A percentile compares a stretch with the other conserved stretches of the same genome.
These are phyloP conservation scores for Monoraphidium neglectum DNA, from an alignment of 139 green algal genomes.

Conservation along the genomic window DNA sequence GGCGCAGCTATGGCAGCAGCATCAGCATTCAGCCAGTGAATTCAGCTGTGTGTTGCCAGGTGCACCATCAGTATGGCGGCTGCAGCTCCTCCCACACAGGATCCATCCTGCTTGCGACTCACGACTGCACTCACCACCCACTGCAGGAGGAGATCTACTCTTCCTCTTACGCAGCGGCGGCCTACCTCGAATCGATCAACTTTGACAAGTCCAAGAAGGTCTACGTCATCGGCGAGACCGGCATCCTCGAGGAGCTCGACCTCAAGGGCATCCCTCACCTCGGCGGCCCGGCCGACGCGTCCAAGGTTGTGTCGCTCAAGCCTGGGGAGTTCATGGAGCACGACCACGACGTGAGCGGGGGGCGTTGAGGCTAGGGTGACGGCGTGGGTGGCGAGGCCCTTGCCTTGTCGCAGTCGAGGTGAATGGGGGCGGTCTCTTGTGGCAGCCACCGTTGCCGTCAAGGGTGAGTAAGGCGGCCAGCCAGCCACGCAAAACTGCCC, in stretches of 20 bases:
- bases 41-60: background rate
- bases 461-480: too few species aligned
- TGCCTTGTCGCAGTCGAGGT: too few species aligned
- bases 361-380: too few species aligned
- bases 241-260: constrained; percentile 96
- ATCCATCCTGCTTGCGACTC: too few species aligned
- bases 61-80: background rate
- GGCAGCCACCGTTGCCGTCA: too few species aligned
- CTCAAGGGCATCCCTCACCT: constrained; percentile 90
- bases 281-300: constrained; percentile 89
- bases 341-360: constrained; percentile 77
- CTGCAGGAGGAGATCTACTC: constrained; percentile 98
- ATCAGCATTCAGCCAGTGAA: background rate
- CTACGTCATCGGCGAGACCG: constrained; percentile 89
- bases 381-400: too few species aligned
- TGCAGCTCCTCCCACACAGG: too few species aligned
- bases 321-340: constrained; percentile 88
- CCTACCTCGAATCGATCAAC: constrained; percentile 94
- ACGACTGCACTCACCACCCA: background rate
- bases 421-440: too few species aligned
- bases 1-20: background rate
- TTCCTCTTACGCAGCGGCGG: constrained; percentile 97
- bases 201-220: constrained; percentile 91
- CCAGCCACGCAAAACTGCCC: too few species aligned
- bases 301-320: constrained; percentile 86